Base-by-base conservation (phyloP, 2,329 filamentous ascomycete genomes). In the Calycina marina region DNA sequence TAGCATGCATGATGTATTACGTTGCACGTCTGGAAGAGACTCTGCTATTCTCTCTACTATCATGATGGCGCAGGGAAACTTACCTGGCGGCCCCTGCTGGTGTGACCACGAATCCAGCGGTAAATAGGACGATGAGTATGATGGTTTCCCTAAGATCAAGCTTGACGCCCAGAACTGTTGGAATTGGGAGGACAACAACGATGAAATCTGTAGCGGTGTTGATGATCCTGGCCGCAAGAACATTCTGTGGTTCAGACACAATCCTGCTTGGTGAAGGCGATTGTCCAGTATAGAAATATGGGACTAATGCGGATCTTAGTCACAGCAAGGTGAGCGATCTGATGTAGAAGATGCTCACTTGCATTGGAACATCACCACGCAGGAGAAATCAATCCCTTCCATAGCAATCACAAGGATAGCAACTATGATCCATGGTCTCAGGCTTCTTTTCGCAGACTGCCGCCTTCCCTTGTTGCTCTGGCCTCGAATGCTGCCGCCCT, bases 151-250 rank as follows among this genome's bases (percentile, higher is more conserved):
- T 60, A 10, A 43, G 40, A 2, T 64, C 60, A 32, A 70, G 52
- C 30, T 61, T 56, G 3, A 67, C 48, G 14, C 51, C 47, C 35
- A 59, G 48, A 2, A 67, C 55, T 3, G 59, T 60, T 11, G 55
- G 56, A 30, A 69, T 58, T 1, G 66, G 67, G 3, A 71, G 48
- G 1, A 62, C 45, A 27, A 66, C 63, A 18, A 67, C 59, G 12
- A 63, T 46, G 25, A 75, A 59, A 48, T 76, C 69, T 6, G 67
- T 70, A 25, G 63, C 45, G 26, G 72, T 72, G 49, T 74, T 74
- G 39, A 72, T 59, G 14, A 66, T 62, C 4, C 69, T 67, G 28
- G 69, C 58, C 20, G 59, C 58, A 16, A 67, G 56, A 18, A 70
- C 56, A 33, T 69, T 64, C 1, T 55, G 51, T 4, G 60, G 57